Conservation (phyloP, 495 filamentous ascomycete species). For the Neurospora sp. region DNA sequence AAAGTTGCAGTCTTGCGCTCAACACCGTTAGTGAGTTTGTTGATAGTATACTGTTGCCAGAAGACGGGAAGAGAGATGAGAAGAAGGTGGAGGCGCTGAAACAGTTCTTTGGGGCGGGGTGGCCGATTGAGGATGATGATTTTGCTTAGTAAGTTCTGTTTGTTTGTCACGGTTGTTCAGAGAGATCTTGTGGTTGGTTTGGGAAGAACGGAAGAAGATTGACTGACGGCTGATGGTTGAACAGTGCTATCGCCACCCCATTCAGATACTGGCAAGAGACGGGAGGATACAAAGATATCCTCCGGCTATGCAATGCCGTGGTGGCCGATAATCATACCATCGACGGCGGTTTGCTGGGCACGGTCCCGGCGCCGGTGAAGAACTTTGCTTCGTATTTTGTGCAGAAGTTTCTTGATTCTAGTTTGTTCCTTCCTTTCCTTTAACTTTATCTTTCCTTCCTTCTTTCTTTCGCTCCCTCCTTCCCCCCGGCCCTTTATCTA, state of each 20-base stretch:
- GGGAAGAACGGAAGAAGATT: slow-evolving; percentile 20
- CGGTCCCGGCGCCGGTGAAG: slow-evolving; percentile 17
- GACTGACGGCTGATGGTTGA: neutral
- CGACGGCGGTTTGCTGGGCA: slow-evolving; percentile 17
- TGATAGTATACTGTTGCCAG: slow-evolving; percentile 33
- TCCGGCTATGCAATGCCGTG: slow-evolving; percentile 35
- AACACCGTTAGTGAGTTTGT: slow-evolving; percentile 44
- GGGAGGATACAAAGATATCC: slow-evolving; percentile 36
- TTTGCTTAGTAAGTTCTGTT: slow-evolving; percentile 14
- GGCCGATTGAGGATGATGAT: slow-evolving; percentile 18
- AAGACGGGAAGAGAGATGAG: neutral
- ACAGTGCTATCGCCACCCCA: slow-evolving; percentile 13
- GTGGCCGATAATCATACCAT: slow-evolving; percentile 7
- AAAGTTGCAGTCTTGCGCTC: slow-evolving; percentile 49
- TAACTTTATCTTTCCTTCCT: neutral
- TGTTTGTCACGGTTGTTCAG: neutral
- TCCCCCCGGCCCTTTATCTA: neutral
- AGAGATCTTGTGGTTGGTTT: slow-evolving; percentile 12
- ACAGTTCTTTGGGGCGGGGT: slow-evolving; percentile 11
- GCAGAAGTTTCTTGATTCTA: slow-evolving; percentile 36
- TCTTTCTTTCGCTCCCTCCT: too few relatives aligned
- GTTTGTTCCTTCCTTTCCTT: slow-evolving; percentile 22
- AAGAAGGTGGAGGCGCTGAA: slow-evolving; percentile 13
- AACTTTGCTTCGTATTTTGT: slow-evolving; percentile 44
- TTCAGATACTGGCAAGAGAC: slow-evolving; percentile 21